Evolutionary conservation across 2,329 filamentous ascomycete species (phyloP).

Genomic region (Hypoxylon sp.): DNA sequence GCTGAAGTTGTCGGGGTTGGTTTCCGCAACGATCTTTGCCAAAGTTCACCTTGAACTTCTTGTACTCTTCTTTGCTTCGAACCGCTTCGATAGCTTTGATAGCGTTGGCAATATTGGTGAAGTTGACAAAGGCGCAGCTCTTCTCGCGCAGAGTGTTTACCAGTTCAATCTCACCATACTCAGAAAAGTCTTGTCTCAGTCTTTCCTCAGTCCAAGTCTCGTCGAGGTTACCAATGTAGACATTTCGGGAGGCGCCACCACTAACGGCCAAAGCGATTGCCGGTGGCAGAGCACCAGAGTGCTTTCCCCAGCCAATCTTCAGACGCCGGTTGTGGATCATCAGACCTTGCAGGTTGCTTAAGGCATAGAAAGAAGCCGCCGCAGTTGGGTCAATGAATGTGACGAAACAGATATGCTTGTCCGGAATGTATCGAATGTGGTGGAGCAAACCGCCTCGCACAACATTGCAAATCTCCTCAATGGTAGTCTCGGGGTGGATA

Average conservation of each 20-base stretch:
- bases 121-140: constrained; percentile 99
- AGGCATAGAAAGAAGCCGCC: constrained; percentile 95
- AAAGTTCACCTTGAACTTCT: constrained; percentile 99
- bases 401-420: constrained; percentile 99
- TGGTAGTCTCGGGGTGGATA: constrained; percentile 98
- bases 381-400: constrained; percentile 99
- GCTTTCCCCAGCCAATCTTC: constrained; percentile 99
- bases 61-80: constrained; percentile 95
- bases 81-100: constrained; percentile 99
- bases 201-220: constrained; percentile 98
- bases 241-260: constrained; percentile 96
- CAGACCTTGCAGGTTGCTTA: constrained; percentile 96
- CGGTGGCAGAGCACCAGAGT: constrained; percentile 94
- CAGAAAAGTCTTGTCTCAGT: constrained; percentile 94
- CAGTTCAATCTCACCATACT: constrained; percentile 97
- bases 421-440: constrained; percentile 98
- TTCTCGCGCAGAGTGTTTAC: constrained; percentile 98
- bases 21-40: constrained; percentile 99
- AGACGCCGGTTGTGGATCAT: constrained; percentile 99
- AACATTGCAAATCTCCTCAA: constrained; percentile 99
- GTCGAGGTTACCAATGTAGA: constrained; percentile 97
- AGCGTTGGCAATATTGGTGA: constrained; percentile 99
- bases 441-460: constrained; percentile 95
- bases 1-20: constrained; percentile 87
- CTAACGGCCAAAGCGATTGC: constrained; percentile 97